phyloP scores from a whole-genome alignment of 2,329 filamentous ascomycete genomes.

The Cercospora canescens region DNA sequence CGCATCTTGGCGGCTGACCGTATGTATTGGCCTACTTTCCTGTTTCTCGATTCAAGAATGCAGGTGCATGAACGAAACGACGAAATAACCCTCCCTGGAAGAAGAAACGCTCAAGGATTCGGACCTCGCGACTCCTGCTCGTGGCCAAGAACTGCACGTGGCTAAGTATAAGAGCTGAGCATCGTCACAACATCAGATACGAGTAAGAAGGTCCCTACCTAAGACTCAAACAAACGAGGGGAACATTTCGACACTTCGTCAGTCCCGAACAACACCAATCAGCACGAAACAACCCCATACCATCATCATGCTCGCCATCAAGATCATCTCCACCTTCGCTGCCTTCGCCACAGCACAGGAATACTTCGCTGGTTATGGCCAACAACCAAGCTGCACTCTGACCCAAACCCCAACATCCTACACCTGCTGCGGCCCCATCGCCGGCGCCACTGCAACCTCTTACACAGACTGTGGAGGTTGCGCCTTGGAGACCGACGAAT shows the following conservation, averaged over 20 bases:
- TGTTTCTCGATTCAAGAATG: conserved; percentile 6
- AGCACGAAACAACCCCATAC: neutral
- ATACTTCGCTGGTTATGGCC: neutral
- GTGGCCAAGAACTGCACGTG: neutral
- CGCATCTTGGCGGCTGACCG: conserved; percentile 6
- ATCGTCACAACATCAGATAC: neutral
- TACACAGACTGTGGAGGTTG: conserved; percentile 17
- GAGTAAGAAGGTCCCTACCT: neutral
- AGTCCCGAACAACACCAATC: neutral
- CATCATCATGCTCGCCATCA: neutral
- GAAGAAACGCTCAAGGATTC: neutral
- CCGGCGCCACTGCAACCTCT: conserved; percentile 10
- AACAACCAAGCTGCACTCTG: conserved; percentile 10
- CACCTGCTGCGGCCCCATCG: conserved; percentile 19
- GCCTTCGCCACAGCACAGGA: neutral
- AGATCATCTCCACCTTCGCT: neutral
- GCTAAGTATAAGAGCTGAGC: neutral
- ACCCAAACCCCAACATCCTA: conserved; percentile 19
- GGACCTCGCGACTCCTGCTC: neutral
- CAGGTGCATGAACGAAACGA: conserved; percentile 1
- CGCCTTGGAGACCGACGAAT: neutral
- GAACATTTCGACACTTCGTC: neutral
- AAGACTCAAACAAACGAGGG: neutral
- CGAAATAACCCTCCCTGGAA: neutral
- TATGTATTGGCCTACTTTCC: neutral